Evolutionary conservation across 1,284 basidiomycete species (phyloP).

Genomic region (Ganoderma resinaceum): DNA sequence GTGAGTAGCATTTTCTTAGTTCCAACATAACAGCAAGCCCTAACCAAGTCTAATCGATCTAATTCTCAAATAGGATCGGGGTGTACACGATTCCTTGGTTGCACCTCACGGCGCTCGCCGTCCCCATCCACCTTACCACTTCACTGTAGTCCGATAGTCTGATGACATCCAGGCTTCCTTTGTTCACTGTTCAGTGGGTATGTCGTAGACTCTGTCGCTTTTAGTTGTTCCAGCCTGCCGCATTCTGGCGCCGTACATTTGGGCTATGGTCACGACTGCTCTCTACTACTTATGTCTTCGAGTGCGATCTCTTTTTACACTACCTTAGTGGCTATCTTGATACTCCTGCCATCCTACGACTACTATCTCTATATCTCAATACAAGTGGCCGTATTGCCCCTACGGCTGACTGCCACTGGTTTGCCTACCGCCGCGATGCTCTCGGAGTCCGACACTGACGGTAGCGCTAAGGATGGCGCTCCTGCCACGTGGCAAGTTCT

Average conservation of each 20-base stretch:
- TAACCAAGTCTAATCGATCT: background rate
- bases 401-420: too few species aligned
- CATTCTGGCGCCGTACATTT: too few species aligned
- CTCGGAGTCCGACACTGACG: too few species aligned
- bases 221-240: background rate
- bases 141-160: background rate
- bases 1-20: background rate
- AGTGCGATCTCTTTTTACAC: too few species aligned
- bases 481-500: background rate
- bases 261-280: too few species aligned
- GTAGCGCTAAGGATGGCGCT: too few species aligned
- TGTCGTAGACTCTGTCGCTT: background rate
- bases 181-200: background rate
- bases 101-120: constrained; percentile 21
- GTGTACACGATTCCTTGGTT: constrained; percentile 26
- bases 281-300: too few species aligned
- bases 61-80: background rate
- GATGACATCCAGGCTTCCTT: background rate
- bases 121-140: background rate
- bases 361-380: too few species aligned
- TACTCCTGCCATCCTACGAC: too few species aligned
- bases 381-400: too few species aligned
- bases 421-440: too few species aligned
- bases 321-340: background rate
- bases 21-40: background rate